These are phyloP conservation scores for Saraca asoca DNA, from an alignment of 331 rosid genomes.

Conservation along the genomic window DNA sequence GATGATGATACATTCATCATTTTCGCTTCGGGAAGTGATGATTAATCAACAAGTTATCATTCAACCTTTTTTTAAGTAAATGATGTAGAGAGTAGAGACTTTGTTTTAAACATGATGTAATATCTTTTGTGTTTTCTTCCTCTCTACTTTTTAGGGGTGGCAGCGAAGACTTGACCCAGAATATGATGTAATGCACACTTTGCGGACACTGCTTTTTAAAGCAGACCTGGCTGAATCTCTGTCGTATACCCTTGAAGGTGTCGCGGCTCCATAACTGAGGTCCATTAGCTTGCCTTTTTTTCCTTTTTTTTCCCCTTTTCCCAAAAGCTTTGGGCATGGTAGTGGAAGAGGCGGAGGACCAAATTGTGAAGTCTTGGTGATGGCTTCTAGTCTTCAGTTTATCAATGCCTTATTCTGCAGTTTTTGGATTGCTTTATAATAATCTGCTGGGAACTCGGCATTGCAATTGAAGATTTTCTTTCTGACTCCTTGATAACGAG, in stretches of 20 bases:
- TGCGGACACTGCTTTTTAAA: conserved; percentile 58
- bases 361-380: conserved; percentile 7
- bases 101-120: conserved; percentile 15
- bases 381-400: neutral
- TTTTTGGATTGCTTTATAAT: conserved; percentile 13
- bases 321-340: neutral
- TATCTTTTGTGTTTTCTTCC: conserved; percentile 11
- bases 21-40: neutral
- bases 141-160: conserved; percentile 56
- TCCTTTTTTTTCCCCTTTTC: neutral
- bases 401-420: neutral
- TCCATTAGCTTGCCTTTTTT: neutral
- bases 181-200: conserved; percentile 57
- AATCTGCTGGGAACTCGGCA: conserved; percentile 5
- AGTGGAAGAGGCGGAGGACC: neutral
- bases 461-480: neutral
- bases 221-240: conserved; percentile 65
- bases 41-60: too few relatives aligned
- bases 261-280: conserved; percentile 52
- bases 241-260: conserved; percentile 58
- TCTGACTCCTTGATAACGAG: neutral
- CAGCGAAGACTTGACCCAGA: conserved; percentile 78
- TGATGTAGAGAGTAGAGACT: too few relatives aligned
- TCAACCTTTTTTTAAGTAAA: too few relatives aligned
- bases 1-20: neutral